Conservation (phyloP, 1,139 yeast species). For the Yamadazyma atlantica region DNA sequence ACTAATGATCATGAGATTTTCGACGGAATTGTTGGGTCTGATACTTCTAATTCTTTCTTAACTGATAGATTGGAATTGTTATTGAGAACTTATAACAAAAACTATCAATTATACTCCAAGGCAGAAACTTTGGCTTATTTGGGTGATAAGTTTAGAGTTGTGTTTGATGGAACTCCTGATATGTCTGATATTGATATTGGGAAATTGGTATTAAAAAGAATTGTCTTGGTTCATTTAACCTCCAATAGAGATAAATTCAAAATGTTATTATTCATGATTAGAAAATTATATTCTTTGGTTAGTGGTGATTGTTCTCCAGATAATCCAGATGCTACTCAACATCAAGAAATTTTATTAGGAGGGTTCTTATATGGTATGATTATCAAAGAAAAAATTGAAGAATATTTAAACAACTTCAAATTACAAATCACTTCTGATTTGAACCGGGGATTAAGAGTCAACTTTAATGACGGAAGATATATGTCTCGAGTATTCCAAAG, state of each 20-base stretch:
- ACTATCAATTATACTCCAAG: slow-evolving; percentile 73
- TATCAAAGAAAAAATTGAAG: slow-evolving; percentile 93
- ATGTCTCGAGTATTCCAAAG: slow-evolving; percentile 77
- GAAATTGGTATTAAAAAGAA: slow-evolving; percentile 72
- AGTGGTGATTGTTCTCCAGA: slow-evolving; percentile 98
- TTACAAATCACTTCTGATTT: slow-evolving; percentile 79
- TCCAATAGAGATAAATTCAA: slow-evolving; percentile 77
- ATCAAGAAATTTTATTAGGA: slow-evolving; percentile 93
- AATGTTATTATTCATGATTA: slow-evolving; percentile 86
- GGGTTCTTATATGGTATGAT: slow-evolving; percentile 98
- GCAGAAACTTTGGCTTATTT: slow-evolving; percentile 88
- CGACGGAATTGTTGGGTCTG: slow-evolving; percentile 93
- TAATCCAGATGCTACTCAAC: slow-evolving; percentile 99
- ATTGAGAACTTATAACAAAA: slow-evolving; percentile 75
- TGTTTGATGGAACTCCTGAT: slow-evolving; percentile 86
- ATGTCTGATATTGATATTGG: slow-evolving; percentile 91
- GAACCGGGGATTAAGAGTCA: slow-evolving; percentile 77
- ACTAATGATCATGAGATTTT: slow-evolving; percentile 93
- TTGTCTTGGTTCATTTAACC: slow-evolving; percentile 85
- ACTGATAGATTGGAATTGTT: slow-evolving; percentile 97
- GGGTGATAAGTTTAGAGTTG: slow-evolving; percentile 95
- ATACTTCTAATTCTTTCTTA: slow-evolving; percentile 81
- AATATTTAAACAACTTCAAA: slow-evolving; percentile 72
- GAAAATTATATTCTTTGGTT: slow-evolving; percentile 90
- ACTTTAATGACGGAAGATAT: slow-evolving; percentile 81